phyloP scores from a whole-genome alignment of 169 alveolate genomes.

The Babesia gibsoni region DNA sequence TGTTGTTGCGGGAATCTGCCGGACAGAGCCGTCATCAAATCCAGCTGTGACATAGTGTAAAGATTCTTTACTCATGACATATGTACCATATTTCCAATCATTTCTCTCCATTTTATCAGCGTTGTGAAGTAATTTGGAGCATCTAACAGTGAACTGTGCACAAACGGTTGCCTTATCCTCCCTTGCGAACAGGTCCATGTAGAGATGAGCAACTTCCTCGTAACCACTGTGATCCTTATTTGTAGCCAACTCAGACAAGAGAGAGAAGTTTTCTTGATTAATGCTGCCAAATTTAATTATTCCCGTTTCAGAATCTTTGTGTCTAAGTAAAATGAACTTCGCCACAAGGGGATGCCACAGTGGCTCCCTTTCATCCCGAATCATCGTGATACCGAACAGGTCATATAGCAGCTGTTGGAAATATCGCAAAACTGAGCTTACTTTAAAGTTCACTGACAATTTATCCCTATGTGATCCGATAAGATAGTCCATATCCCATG shows the following conservation, averaged over 20 bases:
- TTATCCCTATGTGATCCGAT: conserved; percentile 18
- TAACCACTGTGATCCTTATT: background rate
- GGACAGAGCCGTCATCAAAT: conserved; percentile 1
- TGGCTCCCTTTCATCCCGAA: conserved; percentile 22
- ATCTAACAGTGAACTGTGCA: conserved; percentile 77
- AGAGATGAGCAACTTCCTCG: conserved; percentile 39
- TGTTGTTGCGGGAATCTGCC: conserved; percentile 71
- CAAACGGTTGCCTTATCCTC: conserved; percentile 60
- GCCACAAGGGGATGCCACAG: conserved; percentile 45
- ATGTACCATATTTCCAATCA: background rate
- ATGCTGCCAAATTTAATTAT: background rate
- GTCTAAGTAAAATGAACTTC: conserved; percentile 28
- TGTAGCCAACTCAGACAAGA: background rate
- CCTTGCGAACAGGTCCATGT: conserved; percentile 74
- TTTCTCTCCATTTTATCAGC: background rate
- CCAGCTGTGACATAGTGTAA: background rate
- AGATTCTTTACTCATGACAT: background rate
- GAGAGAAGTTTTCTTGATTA: background rate
- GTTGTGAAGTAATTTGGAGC: conserved; percentile 55
- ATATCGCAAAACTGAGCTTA: conserved; percentile 27
- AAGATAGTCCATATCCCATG: conserved; percentile 63
- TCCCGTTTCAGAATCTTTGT: background rate
- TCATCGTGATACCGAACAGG: conserved; percentile 33
- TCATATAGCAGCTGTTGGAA: conserved; percentile 28
- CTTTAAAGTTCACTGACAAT: background rate